Conservation (phyloP, 2,329 filamentous ascomycete species). For the Exophiala sp. region DNA sequence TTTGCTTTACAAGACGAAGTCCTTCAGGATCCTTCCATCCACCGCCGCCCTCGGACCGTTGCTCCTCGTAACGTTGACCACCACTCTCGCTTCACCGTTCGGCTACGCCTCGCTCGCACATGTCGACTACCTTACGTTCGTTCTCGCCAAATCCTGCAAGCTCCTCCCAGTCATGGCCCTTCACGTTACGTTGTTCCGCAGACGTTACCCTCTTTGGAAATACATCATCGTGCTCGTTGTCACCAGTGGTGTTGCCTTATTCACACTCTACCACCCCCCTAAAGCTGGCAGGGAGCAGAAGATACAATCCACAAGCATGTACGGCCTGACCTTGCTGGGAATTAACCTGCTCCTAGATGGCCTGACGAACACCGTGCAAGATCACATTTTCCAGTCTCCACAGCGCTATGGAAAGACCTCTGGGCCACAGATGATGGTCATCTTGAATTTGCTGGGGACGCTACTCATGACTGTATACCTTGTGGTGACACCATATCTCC, state of each 20-base stretch:
- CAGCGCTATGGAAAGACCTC: conserved; percentile 66
- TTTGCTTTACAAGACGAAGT: conserved; percentile 59
- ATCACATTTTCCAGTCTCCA: conserved; percentile 72
- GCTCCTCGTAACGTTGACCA: conserved; percentile 77
- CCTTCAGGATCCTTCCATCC: conserved; percentile 64
- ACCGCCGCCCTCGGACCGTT: conserved; percentile 68
- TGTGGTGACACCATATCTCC: conserved; percentile 71
- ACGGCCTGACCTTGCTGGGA: conserved; percentile 70
- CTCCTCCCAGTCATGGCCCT: conserved; percentile 96
- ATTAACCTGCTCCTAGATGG: conserved; percentile 95
- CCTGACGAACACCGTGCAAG: conserved; percentile 92
- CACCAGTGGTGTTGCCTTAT: conserved; percentile 86
- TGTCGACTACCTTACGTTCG: conserved; percentile 97
- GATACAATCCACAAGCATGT: conserved; percentile 49
- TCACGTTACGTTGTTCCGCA: conserved; percentile 85
- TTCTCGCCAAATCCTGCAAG: conserved; percentile 97
- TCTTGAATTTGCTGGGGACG: conserved; percentile 84
- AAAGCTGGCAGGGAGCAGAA: conserved; percentile 49
- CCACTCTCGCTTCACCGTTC: conserved; percentile 86
- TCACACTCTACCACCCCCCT: conserved; percentile 76
- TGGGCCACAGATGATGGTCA: conserved; percentile 99
- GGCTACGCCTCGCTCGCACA: conserved; percentile 88
- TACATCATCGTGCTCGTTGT: conserved; percentile 89
- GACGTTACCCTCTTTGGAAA: conserved; percentile 88
- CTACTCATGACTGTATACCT: conserved; percentile 71